phyloP scores from a whole-genome alignment of 148 eudicot species.

The Nepenthes mirabilis region DNA sequence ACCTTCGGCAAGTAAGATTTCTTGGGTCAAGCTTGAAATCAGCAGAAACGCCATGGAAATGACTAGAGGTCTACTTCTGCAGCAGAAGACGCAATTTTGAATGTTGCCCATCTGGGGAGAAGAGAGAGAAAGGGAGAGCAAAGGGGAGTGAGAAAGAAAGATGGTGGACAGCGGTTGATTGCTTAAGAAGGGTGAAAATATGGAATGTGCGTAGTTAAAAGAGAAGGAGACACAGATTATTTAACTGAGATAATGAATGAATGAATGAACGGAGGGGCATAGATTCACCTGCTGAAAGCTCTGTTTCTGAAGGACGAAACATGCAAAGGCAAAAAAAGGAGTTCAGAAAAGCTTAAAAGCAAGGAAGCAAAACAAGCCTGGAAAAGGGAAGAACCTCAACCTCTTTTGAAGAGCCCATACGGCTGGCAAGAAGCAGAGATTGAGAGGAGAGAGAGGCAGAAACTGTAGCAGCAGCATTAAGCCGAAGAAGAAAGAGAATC shows the following conservation, averaged over 20 bases:
- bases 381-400: neutral
- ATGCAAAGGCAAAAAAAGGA: neutral
- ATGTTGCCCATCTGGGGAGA: neutral
- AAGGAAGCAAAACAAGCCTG: neutral
- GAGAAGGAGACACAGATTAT: neutral
- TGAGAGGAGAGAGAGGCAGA: neutral
- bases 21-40: conserved; percentile 6
- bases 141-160: neutral
- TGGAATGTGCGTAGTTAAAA: neutral
- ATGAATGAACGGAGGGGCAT: neutral
- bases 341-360: neutral
- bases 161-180: neutral
- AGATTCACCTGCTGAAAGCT: neutral
- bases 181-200: neutral
- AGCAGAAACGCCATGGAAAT: conserved; percentile 1
- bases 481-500: neutral
- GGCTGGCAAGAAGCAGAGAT: neutral
- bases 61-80: conserved; percentile 1
- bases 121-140: neutral
- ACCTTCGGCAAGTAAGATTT: conserved; percentile 3
- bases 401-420: neutral
- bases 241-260: neutral
- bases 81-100: neutral
- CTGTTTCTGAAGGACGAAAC: neutral
- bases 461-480: neutral